phyloP scores from a whole-genome alignment of 2,329 filamentous ascomycete species.

The Pseudogymnoascus sp. region DNA sequence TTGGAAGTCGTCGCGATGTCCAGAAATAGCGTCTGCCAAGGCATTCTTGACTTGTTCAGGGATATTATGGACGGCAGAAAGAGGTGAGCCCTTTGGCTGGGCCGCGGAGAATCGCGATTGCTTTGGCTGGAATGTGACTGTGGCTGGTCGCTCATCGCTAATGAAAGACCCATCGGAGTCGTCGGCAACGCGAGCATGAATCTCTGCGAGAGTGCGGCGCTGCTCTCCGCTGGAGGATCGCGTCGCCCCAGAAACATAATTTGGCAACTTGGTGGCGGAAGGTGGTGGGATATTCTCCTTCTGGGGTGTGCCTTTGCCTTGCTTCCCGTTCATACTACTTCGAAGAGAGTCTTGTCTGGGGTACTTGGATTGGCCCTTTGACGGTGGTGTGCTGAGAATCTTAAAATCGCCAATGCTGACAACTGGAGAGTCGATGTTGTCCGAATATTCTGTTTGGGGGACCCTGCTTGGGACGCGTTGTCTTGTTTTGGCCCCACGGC shows the following conservation, averaged over 20 bases:
- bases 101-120: constrained; percentile 48
- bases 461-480: constrained; percentile 17
- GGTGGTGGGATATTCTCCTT: constrained; percentile 31
- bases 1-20: constrained; percentile 3
- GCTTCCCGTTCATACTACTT: constrained; percentile 10
- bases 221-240: constrained; percentile 30
- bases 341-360: constrained; percentile 6
- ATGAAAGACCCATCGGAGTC: constrained; percentile 45
- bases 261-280: background rate
- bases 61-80: constrained; percentile 27
- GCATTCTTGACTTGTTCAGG: constrained; percentile 14
- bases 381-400: constrained; percentile 30
- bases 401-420: constrained; percentile 40
- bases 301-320: constrained; percentile 22
- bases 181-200: constrained; percentile 44
- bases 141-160: constrained; percentile 40
- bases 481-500: constrained; percentile 34
- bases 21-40: constrained; percentile 7
- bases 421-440: constrained; percentile 32
- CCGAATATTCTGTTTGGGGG: constrained; percentile 38
- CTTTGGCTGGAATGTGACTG: constrained; percentile 35
- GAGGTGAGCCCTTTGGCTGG: constrained; percentile 34
- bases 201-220: constrained; percentile 45
- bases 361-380: constrained; percentile 8
- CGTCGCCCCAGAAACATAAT: constrained; percentile 26